A percentile compares a stretch with the other conserved stretches of the same genome.
These are phyloP conservation scores for Cyclotella atomus DNA, from an alignment of 108 stramenopile species.

Conservation along the genomic window DNA sequence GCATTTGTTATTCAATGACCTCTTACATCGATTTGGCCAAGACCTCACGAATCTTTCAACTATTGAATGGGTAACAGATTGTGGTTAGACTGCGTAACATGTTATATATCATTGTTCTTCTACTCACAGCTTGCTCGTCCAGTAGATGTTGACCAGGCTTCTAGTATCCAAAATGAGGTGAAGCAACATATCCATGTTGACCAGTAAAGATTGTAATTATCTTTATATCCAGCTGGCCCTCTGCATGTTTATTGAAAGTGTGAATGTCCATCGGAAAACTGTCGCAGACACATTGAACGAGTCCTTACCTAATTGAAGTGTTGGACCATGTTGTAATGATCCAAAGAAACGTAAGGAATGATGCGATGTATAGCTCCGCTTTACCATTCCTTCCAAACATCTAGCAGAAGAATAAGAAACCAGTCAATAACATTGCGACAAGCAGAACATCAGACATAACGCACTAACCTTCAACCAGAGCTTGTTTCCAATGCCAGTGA, in stretches of 20 bases:
- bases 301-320: constrained; percentile 43
- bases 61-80: neutral
- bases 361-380: constrained; percentile 50
- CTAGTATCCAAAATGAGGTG: constrained; percentile 53
- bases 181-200: constrained; percentile 63
- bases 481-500: constrained; percentile 33
- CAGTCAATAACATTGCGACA: no score
- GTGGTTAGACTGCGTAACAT: no score
- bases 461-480: constrained; percentile 25
- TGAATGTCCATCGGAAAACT: no score
- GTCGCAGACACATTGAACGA: neutral
- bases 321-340: constrained; percentile 63
- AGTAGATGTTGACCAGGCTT: constrained; percentile 59
- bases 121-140: constrained; percentile 36
- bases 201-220: constrained; percentile 76
- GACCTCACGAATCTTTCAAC: constrained; percentile 59
- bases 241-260: neutral
- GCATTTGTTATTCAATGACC: neutral
- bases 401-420: constrained; percentile 10
- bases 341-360: constrained; percentile 74
- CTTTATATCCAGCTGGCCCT: constrained; percentile 78
- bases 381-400: constrained; percentile 47
- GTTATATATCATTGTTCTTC: no score
- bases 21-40: constrained; percentile 69
- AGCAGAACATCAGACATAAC: neutral